Evolutionary conservation across 2,329 filamentous ascomycete genomes (phyloP), one percentile per base, ranked within the genome.

Genomic region (Oidium heveae): DNA sequence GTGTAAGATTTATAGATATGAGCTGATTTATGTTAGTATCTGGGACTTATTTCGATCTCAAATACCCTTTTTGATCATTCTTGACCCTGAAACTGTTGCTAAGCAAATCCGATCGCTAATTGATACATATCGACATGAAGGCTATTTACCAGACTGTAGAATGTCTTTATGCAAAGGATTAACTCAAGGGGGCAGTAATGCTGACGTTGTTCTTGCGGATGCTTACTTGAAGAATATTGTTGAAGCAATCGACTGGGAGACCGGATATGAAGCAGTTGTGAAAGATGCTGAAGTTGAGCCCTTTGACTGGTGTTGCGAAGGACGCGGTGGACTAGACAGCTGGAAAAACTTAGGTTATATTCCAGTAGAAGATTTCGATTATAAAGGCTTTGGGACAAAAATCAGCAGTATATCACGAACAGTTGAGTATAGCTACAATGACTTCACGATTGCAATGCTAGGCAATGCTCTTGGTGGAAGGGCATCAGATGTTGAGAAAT

Each of bases 401-500:
- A 86, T 83, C 0, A 72, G 84, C 6, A 80, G 75, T 58, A 74
- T 87, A 28, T 85, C 79, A 1, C 72, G 84, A 8, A 86, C 82
- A 0, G 74, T 87, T 0, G 84, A 87, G 64, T 88, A 88, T 63
- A 76, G 80, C 7, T 87, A 87, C 65, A 78, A 87, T 58, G 84
- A 87, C 66, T 88, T 77, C 61, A 78, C 76, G 58, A 79, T 84
- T 55, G 71, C 77, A 0, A 70, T 77, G 50, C 74, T 86, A 55
- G 80, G 81, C 0, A 70, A 71, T 10, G 70, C 67, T 0, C 63
- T 84, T 41, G 76, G 75, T 1, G 70, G 74, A 13, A 68, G 69
- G 2, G 56, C 24, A 33, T 66, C 63, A 0, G 81, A 83, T 52
- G 69, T 71, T 24, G 69, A 74, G 53, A 80, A 74, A 61, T 86